Evolutionary conservation across 2,329 filamentous ascomycete genomes (phyloP).

Genomic region (Knoxdaviesia proteae): DNA sequence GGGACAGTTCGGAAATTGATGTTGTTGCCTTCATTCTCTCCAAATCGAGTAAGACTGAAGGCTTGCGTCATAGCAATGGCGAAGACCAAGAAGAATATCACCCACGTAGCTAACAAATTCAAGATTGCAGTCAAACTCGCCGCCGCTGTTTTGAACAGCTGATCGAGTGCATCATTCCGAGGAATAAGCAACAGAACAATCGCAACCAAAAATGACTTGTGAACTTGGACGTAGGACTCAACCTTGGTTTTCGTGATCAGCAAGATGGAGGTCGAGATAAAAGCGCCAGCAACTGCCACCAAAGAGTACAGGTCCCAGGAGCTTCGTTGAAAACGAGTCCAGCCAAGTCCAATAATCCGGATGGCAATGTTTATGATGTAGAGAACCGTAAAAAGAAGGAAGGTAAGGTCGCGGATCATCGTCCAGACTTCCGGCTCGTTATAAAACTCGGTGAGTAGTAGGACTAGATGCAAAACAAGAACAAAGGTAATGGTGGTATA

Average conservation of each 20-base stretch:
- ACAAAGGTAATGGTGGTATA: conserved; percentile 62
- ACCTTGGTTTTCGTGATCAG: conserved; percentile 38
- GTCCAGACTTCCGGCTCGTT: conserved; percentile 55
- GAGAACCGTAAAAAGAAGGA: conserved; percentile 60
- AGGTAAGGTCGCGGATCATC: conserved; percentile 48
- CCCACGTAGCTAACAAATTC: conserved; percentile 89
- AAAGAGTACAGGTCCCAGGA: conserved; percentile 92
- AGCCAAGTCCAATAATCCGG: conserved; percentile 72
- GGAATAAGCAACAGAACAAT: conserved; percentile 82
- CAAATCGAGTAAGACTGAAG: conserved; percentile 86
- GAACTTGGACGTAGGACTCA: conserved; percentile 54
- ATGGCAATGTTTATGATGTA: conserved; percentile 70
- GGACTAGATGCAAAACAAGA: conserved; percentile 60
- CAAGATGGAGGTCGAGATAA: conserved; percentile 59
- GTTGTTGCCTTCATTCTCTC: conserved; percentile 48
- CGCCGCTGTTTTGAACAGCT: conserved; percentile 95
- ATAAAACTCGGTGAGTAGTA: conserved; percentile 74
- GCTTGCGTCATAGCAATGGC: conserved; percentile 92
- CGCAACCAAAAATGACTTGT: conserved; percentile 86
- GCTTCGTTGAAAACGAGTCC: conserved; percentile 76
- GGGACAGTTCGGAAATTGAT: conserved; percentile 87
- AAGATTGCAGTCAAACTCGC: conserved; percentile 79
- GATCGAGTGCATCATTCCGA: conserved; percentile 88
- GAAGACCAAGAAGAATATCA: conserved; percentile 88
- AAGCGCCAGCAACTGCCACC: conserved; percentile 56